phyloP scores from a whole-genome alignment of 2,329 filamentous ascomycete genomes.

The Colletotrichum chrysophilum region DNA sequence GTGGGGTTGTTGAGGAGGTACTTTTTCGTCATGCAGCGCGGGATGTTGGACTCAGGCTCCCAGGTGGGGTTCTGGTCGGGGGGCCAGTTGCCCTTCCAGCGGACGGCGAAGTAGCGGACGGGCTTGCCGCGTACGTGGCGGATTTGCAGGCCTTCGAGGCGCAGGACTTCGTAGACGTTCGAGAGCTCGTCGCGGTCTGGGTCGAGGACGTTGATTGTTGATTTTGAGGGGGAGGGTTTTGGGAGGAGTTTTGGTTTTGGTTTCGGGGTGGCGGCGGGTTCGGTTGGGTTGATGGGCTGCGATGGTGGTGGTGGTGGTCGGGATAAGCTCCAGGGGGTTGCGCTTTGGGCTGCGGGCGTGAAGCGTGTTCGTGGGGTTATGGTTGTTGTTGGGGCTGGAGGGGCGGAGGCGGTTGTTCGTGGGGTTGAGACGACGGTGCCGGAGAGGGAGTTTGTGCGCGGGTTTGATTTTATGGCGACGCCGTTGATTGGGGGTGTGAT shows the following conservation, averaged over 20 bases:
- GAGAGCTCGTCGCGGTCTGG: slow-evolving; percentile 20
- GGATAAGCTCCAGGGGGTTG: neutral
- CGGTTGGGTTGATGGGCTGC: neutral
- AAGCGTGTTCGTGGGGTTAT: neutral
- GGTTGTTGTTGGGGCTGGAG: neutral
- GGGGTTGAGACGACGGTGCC: neutral
- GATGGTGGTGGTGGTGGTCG: neutral
- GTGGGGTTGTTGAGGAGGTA: slow-evolving; percentile 41
- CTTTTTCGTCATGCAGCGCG: slow-evolving; percentile 40
- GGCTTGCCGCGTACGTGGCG: slow-evolving; percentile 39
- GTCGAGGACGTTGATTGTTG: neutral
- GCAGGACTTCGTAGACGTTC: slow-evolving; percentile 47
- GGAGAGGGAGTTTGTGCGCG: neutral
- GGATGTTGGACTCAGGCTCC: slow-evolving; percentile 61
- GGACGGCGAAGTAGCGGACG: slow-evolving; percentile 55
- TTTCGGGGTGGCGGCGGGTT: neutral
- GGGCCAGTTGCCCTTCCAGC: slow-evolving; percentile 64
- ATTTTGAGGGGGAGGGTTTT: neutral
- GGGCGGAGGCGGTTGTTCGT: neutral
- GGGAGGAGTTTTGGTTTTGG: neutral
- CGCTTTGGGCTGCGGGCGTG: neutral
- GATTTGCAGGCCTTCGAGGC: slow-evolving; percentile 46
- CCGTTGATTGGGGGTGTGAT: neutral
- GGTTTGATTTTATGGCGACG: neutral
- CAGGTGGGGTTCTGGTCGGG: slow-evolving; percentile 61